These are phyloP conservation scores for Corylus americana DNA, from an alignment of 306 rosid species.

Conservation along the genomic window DNA sequence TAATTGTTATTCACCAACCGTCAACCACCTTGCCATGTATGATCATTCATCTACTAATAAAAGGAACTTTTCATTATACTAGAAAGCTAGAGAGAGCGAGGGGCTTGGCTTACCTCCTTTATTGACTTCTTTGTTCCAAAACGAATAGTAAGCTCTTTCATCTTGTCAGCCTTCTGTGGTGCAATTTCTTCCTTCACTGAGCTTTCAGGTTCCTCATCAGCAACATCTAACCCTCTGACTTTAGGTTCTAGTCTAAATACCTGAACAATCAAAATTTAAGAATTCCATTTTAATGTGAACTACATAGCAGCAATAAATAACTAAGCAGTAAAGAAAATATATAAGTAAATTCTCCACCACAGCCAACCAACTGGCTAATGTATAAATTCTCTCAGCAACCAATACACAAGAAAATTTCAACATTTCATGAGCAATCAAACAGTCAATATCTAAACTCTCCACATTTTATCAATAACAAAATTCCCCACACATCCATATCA, in stretches of 20 bases:
- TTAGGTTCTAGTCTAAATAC: conserved; percentile 83
- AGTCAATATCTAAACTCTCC: neutral
- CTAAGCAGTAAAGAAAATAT: neutral
- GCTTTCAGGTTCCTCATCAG: conserved; percentile 42
- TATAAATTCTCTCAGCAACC: neutral
- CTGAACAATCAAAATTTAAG: conserved; percentile 37
- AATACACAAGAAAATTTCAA: neutral
- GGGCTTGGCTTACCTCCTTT: conserved; percentile 41
- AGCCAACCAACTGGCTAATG: conserved; percentile 2
- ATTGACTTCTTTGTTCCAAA: conserved; percentile 63
- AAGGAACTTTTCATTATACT: neutral
- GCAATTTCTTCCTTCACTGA: conserved; percentile 38
- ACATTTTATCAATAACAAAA: neutral
- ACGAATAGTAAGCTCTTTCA: conserved; percentile 32
- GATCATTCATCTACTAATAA: neutral
- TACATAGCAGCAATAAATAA: neutral
- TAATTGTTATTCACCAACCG: neutral
- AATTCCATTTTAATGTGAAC: neutral
- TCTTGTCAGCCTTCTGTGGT: conserved; percentile 28
- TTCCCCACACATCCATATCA: neutral
- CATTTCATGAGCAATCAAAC: neutral
- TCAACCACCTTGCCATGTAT: neutral
- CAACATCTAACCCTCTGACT: conserved; percentile 43
- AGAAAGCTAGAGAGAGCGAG: conserved; percentile 10
- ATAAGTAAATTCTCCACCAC: neutral